Evolutionary conservation across 2,329 filamentous ascomycete species (phyloP).

Genomic region (Mycosphaerella arachidis): DNA sequence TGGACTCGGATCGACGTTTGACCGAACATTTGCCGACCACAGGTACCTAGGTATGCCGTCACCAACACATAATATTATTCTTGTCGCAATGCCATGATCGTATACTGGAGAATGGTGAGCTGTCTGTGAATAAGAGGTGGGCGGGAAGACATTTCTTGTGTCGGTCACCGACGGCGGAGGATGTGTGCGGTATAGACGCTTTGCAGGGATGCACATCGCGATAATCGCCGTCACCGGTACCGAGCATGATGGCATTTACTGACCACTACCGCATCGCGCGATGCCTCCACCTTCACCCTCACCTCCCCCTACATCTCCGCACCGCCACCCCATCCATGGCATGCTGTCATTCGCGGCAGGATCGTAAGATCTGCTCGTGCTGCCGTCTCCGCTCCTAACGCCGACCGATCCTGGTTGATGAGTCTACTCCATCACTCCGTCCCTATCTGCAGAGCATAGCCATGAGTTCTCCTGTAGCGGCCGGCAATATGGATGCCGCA

Average conservation of each 20-base stretch:
- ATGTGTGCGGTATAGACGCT: neutral
- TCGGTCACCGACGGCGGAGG: neutral
- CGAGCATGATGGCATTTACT: neutral
- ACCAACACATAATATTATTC: neutral
- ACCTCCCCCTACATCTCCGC: neutral
- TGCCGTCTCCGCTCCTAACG: neutral
- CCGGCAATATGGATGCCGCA: neutral
- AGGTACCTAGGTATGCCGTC: neutral
- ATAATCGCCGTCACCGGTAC: neutral
- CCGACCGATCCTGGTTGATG: neutral
- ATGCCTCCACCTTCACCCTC: neutral
- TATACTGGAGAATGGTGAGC: neutral
- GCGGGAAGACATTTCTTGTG: neutral
- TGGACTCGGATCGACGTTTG: neutral
- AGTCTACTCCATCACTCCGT: neutral
- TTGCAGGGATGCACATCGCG: neutral
- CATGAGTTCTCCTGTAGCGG: constrained; percentile 1
- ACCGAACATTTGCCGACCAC: neutral
- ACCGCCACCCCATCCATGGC: neutral
- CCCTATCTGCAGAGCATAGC: neutral
- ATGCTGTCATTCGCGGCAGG: neutral
- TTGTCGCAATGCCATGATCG: neutral
- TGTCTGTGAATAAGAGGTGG: neutral
- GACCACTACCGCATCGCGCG: neutral
- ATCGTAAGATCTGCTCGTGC: neutral